Percentiles rank a stretch among this genome's conserved stretches.
These are phyloP conservation scores for Pseudonitzschia multiseries DNA, from an alignment of 108 stramenopile species.

Conservation along the genomic window DNA sequence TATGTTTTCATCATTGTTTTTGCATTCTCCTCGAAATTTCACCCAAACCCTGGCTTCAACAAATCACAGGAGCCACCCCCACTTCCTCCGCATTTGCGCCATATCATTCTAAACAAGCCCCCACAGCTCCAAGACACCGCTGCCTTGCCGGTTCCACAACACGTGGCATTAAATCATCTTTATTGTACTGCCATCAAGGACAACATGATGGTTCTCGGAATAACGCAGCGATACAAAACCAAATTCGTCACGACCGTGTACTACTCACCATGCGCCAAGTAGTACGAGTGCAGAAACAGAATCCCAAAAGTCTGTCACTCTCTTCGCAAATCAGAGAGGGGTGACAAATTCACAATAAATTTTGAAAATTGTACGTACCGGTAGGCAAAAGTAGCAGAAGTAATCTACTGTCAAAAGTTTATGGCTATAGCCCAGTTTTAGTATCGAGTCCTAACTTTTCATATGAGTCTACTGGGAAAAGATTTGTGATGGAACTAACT, in stretches of 20 bases:
- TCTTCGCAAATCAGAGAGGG: background rate
- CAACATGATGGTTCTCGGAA: slow-evolving; percentile 99
- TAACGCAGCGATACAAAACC: slow-evolving; percentile 94
- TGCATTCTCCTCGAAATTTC: background rate
- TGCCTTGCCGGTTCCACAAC: slow-evolving; percentile 94
- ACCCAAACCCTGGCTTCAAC: background rate
- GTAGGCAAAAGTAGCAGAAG: background rate
- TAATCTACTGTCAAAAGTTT: too few relatives aligned
- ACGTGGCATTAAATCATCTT: slow-evolving; percentile 98
- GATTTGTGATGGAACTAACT: too few relatives aligned
- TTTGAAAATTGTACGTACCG: background rate
- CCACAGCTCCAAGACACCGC: slow-evolving; percentile 89
- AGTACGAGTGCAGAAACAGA: background rate
- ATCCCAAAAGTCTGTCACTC: background rate
- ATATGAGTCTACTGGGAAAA: too few relatives aligned
- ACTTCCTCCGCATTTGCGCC: slow-evolving; percentile 98
- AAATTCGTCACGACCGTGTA: slow-evolving; percentile 98
- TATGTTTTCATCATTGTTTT: background rate
- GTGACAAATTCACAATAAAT: background rate
- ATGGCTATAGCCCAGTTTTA: too few relatives aligned
- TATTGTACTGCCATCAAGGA: slow-evolving; percentile 99
- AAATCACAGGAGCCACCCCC: slow-evolving; percentile 89
- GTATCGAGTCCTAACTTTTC: too few relatives aligned
- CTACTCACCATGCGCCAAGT: slow-evolving; percentile 78
- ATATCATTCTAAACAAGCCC: slow-evolving; percentile 98